These are phyloP conservation scores for Ophiostoma himal-ulmi DNA, from an alignment of 2,329 filamentous ascomycete species.

Conservation along the genomic window DNA sequence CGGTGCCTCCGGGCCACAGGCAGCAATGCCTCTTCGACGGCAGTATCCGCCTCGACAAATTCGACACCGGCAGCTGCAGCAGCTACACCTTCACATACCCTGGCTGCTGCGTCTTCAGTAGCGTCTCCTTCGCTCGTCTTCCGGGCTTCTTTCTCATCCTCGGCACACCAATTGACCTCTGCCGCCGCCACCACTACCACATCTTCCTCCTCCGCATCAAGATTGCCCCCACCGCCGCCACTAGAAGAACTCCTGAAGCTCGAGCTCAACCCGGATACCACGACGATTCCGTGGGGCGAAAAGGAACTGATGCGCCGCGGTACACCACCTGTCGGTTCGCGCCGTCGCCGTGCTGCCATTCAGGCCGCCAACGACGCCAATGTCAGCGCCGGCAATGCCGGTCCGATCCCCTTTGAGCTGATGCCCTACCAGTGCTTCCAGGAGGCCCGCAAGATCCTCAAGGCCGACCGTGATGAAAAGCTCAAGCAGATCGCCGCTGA, in stretches of 20 bases:
- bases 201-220: constrained; percentile 15
- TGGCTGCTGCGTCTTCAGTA: not conserved
- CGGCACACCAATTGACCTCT: constrained; percentile 5
- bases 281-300: constrained; percentile 59
- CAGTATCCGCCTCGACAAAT: constrained; percentile 6
- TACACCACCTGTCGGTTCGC: constrained; percentile 70
- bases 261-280: constrained; percentile 62
- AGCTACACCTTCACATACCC: not conserved
- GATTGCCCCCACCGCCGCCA: constrained; percentile 26
- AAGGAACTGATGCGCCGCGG: constrained; percentile 62
- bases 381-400: constrained; percentile 32
- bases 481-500: constrained; percentile 64
- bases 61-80: constrained; percentile 13
- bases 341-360: constrained; percentile 71
- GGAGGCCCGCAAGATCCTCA: constrained; percentile 79
- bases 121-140: not conserved
- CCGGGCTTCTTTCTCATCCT: not conserved
- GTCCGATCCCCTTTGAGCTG: constrained; percentile 80
- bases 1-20: constrained; percentile 23
- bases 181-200: constrained; percentile 4
- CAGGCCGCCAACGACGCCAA: constrained; percentile 31
- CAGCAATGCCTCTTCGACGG: constrained; percentile 6
- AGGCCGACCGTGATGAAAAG: constrained; percentile 76
- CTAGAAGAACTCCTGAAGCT: constrained; percentile 29
- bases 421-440: constrained; percentile 98